Evolutionary conservation across 495 filamentous ascomycete genomes (phyloP), one percentile per base, ranked within the genome.

Genomic region (Trichodelitschia bisporula): DNA sequence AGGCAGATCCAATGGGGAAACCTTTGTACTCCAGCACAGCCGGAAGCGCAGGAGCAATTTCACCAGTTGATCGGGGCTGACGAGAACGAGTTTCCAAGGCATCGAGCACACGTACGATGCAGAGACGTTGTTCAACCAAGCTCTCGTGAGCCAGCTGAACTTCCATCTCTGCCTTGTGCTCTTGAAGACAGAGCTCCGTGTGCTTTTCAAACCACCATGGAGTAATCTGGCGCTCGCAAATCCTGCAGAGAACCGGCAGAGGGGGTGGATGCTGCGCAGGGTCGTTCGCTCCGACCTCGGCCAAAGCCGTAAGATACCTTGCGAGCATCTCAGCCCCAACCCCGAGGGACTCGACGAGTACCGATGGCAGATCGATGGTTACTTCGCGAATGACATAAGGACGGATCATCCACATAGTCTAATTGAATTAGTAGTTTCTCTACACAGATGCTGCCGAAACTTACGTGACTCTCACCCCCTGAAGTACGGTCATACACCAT

Each of bases 141-240:
- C 65, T 76, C 43, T 97, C 86, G 45, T 97, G 86, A 18, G 79
- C 70, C 50, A 93, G 66, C 43, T 93, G 83, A 8, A 97, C 83
- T 34, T 93, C 84, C 73, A 91, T 84, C 48, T 97, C 86, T 1
- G 89, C 84, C 27, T 74, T 69, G 48, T 97, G 86, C 46, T 97
- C 86, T 47, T 93, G 79, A 31, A 91, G 57, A 45, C 86, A 97
- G 6, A 93, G 62, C 38, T 97, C 86, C 0, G 86, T 90, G 45
- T 97, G 86, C 49, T 93, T 95, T 50, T 93, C 83, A 41, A 97
- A 97, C 89, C 86, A 95, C 86, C 86, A 97, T 11, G 86, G 80
- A n/a, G 77, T 77, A 25, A 97, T 92, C 37, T 92, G 78, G 27
- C 89, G 77, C 45, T 97, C 86, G 44, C 86, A 97, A 36, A 97